Percentiles rank a stretch among this genome's conserved stretches.
Conservation (phyloP, 331 rosid genomes). For the Telfairia occidentalis region DNA sequence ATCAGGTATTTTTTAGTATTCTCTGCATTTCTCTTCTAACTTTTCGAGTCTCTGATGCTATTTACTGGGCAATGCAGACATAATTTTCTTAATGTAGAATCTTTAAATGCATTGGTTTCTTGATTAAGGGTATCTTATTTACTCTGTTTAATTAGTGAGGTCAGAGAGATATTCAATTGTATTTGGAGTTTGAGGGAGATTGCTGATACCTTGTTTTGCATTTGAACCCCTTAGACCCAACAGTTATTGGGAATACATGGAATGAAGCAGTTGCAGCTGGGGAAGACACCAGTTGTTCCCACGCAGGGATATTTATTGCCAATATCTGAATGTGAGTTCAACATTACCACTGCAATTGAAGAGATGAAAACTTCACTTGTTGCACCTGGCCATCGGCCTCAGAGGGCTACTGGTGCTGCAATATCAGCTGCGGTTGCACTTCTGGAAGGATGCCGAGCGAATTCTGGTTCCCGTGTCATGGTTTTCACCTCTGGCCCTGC, state of each 20-base stretch:
- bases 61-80: background rate
- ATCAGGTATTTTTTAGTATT: slow-evolving; percentile 38
- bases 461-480: slow-evolving; percentile 75
- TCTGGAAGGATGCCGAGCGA: slow-evolving; percentile 53
- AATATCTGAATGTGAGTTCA: slow-evolving; percentile 70
- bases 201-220: slow-evolving; percentile 5
- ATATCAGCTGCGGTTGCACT: slow-evolving; percentile 69
- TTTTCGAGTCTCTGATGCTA: background rate
- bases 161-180: background rate
- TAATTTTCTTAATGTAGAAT: background rate
- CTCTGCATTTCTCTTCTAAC: background rate
- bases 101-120: background rate
- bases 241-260: slow-evolving; percentile 40
- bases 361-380: slow-evolving; percentile 45
- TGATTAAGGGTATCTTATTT: background rate
- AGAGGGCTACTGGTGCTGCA: slow-evolving; percentile 73
- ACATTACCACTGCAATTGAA: slow-evolving; percentile 55
- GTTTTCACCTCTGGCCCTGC: slow-evolving; percentile 89
- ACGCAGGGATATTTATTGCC: slow-evolving; percentile 63
- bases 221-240: slow-evolving; percentile 29
- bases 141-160: background rate
- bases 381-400: slow-evolving; percentile 37
- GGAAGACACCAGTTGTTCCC: slow-evolving; percentile 30
- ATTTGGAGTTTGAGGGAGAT: background rate
- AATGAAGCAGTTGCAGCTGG: slow-evolving; percentile 38